Conservation (phyloP, 73 alveolate genomes). For the Paramecium bursaria region DNA sequence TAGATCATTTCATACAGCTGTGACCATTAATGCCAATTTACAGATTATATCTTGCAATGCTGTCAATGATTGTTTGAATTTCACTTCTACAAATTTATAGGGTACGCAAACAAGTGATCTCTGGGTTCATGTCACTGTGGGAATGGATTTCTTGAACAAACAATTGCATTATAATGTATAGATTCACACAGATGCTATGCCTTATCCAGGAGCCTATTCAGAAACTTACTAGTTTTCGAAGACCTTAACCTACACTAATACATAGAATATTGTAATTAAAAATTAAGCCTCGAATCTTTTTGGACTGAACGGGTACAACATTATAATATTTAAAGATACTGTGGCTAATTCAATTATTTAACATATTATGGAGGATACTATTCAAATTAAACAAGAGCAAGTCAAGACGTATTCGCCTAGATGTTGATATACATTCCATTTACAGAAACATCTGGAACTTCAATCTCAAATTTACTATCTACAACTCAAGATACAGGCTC, state of each 20-base stretch:
- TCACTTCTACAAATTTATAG: neutral
- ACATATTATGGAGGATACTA: neutral
- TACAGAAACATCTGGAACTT: no score
- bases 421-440: no score
- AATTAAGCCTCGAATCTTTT: neutral
- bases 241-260: neutral
- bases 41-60: neutral
- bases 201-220: neutral
- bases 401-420: no score
- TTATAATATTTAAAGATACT: no score
- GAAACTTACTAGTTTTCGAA: neutral
- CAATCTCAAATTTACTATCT: neutral
- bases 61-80: neutral
- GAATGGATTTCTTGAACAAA: neutral
- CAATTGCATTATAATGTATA: neutral
- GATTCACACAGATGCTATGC: conserved; percentile 2
- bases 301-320: neutral
- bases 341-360: conserved; percentile 4
- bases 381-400: neutral
- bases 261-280: neutral
- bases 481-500: neutral
- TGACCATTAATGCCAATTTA: neutral
- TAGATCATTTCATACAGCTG: conserved; percentile 19
- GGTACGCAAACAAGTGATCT: neutral
- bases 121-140: neutral